A percentile compares a stretch with the other conserved stretches of the same genome.
These are phyloP conservation scores for Shiraia bambusicola DNA, from an alignment of 2,329 filamentous ascomycete genomes.

Conservation along the genomic window DNA sequence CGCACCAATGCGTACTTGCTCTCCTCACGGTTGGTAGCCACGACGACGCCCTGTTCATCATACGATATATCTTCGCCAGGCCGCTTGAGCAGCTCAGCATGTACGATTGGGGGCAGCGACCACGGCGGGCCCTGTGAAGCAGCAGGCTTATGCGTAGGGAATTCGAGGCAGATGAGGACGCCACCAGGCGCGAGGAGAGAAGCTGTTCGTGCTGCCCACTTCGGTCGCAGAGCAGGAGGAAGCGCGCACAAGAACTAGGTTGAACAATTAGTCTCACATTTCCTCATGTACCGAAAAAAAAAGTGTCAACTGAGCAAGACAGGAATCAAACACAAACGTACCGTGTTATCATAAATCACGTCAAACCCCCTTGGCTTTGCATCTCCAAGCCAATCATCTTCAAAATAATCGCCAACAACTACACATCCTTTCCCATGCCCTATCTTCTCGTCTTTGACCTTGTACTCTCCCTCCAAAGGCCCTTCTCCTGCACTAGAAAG, in stretches of 20 bases:
- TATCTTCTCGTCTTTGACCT: constrained; percentile 42
- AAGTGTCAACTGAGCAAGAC: neutral
- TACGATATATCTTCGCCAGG: constrained; percentile 70
- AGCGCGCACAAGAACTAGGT: constrained; percentile 63
- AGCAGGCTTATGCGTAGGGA: constrained; percentile 70
- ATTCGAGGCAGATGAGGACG: constrained; percentile 69
- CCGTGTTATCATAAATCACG: constrained; percentile 65
- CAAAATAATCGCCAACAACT: constrained; percentile 68
- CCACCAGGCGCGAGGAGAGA: constrained; percentile 56
- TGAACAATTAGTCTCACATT: neutral
- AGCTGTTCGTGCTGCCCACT: constrained; percentile 59
- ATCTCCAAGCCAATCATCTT: constrained; percentile 55
- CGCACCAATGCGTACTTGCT: constrained; percentile 45
- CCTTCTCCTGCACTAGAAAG: constrained; percentile 34
- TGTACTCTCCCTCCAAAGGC: constrained; percentile 47
- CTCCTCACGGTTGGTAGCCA: constrained; percentile 48
- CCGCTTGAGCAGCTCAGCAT: constrained; percentile 68
- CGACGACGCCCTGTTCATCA: constrained; percentile 55
- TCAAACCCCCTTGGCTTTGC: constrained; percentile 57
- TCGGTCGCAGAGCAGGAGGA: constrained; percentile 55
- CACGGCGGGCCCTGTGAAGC: constrained; percentile 70
- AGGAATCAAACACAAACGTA: constrained; percentile 32
- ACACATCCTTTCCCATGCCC: constrained; percentile 58
- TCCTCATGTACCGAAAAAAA: no score
- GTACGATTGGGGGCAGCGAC: constrained; percentile 67